Evolutionary conservation across 208 protist species (phyloP).

Genomic region (Wallacemonas sp.): DNA sequence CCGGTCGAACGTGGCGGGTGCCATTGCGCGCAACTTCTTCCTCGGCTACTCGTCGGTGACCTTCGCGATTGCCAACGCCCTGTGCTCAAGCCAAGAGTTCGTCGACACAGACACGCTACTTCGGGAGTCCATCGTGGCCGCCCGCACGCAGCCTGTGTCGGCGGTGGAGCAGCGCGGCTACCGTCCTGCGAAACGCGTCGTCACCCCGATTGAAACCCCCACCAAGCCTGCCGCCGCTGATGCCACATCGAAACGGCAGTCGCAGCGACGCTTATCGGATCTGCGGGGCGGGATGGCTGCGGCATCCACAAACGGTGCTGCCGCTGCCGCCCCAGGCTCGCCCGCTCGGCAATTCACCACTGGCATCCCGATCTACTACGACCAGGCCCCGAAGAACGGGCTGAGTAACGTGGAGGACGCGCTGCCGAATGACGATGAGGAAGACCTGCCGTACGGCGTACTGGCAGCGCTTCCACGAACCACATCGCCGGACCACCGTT

Average conservation of each 20-base stretch:
- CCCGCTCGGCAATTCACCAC: neutral
- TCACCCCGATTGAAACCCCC: neutral
- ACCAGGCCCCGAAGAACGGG: neutral
- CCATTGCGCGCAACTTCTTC: constrained; percentile 1
- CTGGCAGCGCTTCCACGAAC: too few species aligned
- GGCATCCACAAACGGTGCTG: too few species aligned
- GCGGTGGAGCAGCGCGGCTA: constrained; percentile 10
- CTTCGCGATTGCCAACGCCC: constrained; percentile 8
- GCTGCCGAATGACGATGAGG: neutral
- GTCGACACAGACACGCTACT: neutral
- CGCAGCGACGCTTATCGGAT: neutral
- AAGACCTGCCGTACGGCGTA: neutral
- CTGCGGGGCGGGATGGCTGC: neutral
- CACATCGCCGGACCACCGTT: too few species aligned
- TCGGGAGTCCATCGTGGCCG: neutral
- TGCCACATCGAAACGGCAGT: neutral
- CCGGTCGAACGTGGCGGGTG: neutral
- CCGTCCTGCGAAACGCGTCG: neutral
- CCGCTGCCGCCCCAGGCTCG: too few species aligned
- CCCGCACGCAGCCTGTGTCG: neutral
- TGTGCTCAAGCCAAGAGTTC: neutral
- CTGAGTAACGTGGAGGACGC: neutral
- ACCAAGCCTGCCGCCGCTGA: neutral
- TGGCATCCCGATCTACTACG: constrained; percentile 9
- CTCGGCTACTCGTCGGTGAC: constrained; percentile 3